A percentile compares a stretch with the other conserved stretches of the same genome.
These are phyloP conservation scores for Hibiscus mutabilis DNA, from an alignment of 345 rosid genomes.

Conservation along the genomic window DNA sequence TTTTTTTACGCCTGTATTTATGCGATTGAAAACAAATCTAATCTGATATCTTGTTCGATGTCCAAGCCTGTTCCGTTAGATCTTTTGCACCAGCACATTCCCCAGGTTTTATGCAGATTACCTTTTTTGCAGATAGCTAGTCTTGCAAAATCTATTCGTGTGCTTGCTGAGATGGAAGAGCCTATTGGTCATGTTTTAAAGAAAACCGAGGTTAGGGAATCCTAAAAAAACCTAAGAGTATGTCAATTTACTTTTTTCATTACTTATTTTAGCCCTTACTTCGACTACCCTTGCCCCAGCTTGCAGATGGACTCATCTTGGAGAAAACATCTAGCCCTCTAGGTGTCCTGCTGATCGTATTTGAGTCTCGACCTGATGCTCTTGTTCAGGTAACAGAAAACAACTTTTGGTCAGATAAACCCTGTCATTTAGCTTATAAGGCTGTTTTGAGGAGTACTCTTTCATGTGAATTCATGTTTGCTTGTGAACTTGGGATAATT, in stretches of 20 bases:
- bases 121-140: conserved; percentile 30
- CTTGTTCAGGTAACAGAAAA: conserved; percentile 52
- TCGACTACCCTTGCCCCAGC: conserved; percentile 25
- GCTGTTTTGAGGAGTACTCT: neutral
- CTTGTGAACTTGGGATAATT: neutral
- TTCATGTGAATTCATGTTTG: neutral
- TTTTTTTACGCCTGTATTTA: neutral
- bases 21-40: neutral
- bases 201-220: conserved; percentile 42
- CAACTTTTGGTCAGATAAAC: neutral
- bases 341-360: conserved; percentile 64
- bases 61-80: neutral
- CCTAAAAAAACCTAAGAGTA: neutral
- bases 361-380: conserved; percentile 77
- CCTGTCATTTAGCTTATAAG: neutral
- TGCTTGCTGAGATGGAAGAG: conserved; percentile 55
- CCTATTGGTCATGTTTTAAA: conserved; percentile 43
- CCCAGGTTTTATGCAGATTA: neutral
- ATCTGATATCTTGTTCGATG: neutral
- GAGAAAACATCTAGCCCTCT: conserved; percentile 69
- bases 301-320: conserved; percentile 62
- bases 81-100: neutral
- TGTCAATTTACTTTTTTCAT: neutral
- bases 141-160: conserved; percentile 47
- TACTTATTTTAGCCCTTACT: conserved; percentile 1